Base-by-base conservation (phyloP, 1,284 basidiomycete species). In the Macrocystidia cucumis region DNA sequence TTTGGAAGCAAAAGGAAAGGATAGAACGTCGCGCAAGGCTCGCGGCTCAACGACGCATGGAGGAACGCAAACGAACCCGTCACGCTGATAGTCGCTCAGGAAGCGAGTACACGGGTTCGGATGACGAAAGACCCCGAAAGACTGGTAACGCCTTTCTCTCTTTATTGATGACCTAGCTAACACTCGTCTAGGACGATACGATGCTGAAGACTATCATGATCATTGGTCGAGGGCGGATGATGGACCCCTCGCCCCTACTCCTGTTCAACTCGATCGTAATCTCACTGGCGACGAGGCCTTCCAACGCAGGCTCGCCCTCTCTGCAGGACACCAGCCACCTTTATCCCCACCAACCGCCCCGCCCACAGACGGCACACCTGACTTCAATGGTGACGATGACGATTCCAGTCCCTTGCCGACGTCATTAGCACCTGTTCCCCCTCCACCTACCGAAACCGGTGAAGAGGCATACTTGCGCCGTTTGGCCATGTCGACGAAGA, bases 401-500 rank as follows among this genome's bases (percentile, higher is more conserved):
- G 52, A 56, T 27, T 37, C 44, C n/a, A 54, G 56, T 7, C 60
- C 60, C 17, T 57, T 51, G 38, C 28, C 53, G 35, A 46, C 54
- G 17, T 11, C 29, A 9, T 38, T 50, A 21, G 26, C 41, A 9
- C 38, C 53, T 14, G 18, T 44, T n/a, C 14, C 46, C 1, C 41
- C 52, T 8, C 46, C 58, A 14, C 43, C 34, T 2, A 37, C 53
- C 5, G 63, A 74, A 48, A 69, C 72, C 1, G 80, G 78, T n/a
- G 82, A 84, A 41, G 83, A 86, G 43, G 83, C 72, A 2, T 82
- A 82, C 46, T 62, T 76, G 18, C 67, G 74, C 19, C 72, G 78
- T 11, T 48, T 79, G 21, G 74, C 73, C 0, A 60, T 85, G 65
- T 76, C 72, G 31, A 49, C 50, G 26, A 52, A 38, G 30, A 40